Base-by-base conservation (phyloP, 2,329 filamentous ascomycete species). In the Ilyonectria mors-panacis region DNA sequence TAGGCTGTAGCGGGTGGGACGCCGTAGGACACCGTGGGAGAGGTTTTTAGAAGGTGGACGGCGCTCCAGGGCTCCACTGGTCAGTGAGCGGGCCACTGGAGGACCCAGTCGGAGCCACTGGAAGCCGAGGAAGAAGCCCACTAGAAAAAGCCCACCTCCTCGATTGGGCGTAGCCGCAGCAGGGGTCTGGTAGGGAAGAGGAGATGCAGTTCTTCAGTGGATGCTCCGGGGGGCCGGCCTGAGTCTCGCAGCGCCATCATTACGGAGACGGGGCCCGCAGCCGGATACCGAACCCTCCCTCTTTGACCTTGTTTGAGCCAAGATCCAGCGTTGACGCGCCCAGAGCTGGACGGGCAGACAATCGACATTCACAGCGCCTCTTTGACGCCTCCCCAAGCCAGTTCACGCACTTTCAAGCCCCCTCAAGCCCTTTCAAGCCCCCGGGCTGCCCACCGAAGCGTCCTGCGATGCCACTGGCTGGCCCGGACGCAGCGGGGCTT, bases 121-220 rank as follows among this genome's bases (percentile, higher is more conserved):
- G 73, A 75, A 75, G 73, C 71, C 70, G 64, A 73, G 66, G 73
- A 68, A 75, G 73, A 75, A 75, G 73, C 73, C 73, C 66, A 74
- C 70, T 70, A 60, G 73, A 71, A 67, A 67, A 70, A 66, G 55
- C 67, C 59, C 70, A 74, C 73, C 73, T 75, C 73, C 73, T 75
- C 59, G 35, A 73, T 75, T 67, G 69, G 67, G 73, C 56, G 66
- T 75, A 75, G 73, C 53, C 33, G 37, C 53, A 30, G 53, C 58
- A 66, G 45, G 63, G 63, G 51, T 62, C 53, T 33, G 45, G 58
- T 53, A 53, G 50, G 50, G 50, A 30, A 19, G 47, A 53, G n/a
- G 30, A 35, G 50, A 53, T 35, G 17, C 50, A 35, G 50, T 53
- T 53, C 50, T 19, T 35, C 50, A 53, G 50, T 53, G 50, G 50